Evolutionary conservation across 768 basidiomycete genomes (phyloP).

Genomic region (Suillus alpinus): DNA sequence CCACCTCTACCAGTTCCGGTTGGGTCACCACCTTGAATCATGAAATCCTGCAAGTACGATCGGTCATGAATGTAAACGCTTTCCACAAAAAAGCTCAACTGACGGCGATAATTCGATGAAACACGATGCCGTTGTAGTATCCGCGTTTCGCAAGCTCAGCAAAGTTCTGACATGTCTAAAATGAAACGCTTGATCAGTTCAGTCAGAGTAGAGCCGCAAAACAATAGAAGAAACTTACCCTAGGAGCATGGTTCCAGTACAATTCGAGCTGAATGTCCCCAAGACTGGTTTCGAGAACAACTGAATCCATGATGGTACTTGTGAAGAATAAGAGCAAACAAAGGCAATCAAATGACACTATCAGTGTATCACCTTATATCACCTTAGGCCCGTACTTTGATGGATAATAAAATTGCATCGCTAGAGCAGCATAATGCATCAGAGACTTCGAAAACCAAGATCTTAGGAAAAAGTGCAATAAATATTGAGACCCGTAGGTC

Average conservation of each 20-base stretch:
- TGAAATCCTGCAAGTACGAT: constrained; percentile 69
- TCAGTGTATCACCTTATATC: too few species aligned
- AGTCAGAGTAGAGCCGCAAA: constrained; percentile 7
- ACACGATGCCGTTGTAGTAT: constrained; percentile 88
- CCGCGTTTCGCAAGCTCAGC: constrained; percentile 85
- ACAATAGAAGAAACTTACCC: constrained; percentile 31
- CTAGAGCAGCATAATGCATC: too few species aligned
- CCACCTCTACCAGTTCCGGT: constrained; percentile 94
- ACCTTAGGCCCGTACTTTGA: too few species aligned
- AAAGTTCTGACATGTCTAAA: constrained; percentile 93
- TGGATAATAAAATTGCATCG: too few species aligned
- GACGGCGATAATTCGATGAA: constrained; percentile 90
- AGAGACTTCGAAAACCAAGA: too few species aligned
- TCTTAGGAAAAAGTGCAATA: constrained; percentile 19
- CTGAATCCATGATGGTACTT: constrained; percentile 40
- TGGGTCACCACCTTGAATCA: constrained; percentile 96
- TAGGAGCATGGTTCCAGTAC: constrained; percentile 90
- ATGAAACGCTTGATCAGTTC: constrained; percentile 14
- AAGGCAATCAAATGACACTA: not conserved
- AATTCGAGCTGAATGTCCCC: constrained; percentile 89
- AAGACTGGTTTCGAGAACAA: constrained; percentile 77
- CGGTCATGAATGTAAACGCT: not conserved
- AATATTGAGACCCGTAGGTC: constrained; percentile 44
- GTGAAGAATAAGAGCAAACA: not conserved
- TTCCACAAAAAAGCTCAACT: constrained; percentile 18